Percentiles rank a stretch among this genome's conserved stretches.
These are phyloP conservation scores for Populus deltoides DNA, from an alignment of 345 rosid species.

Conservation along the genomic window DNA sequence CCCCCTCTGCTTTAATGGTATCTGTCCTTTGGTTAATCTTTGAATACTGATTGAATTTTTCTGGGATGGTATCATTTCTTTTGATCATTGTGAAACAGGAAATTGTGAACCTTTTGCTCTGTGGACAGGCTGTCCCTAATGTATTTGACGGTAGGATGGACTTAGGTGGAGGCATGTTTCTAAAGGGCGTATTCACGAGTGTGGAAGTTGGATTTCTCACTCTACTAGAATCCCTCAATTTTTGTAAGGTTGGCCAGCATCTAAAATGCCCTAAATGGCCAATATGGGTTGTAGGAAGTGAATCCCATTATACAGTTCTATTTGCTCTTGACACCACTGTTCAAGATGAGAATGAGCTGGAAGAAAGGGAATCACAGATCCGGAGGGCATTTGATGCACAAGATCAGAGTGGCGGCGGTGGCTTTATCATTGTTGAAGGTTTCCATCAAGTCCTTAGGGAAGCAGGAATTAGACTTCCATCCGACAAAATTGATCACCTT, in stretches of 20 bases:
- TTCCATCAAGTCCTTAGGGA: constrained; percentile 81
- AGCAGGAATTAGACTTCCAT: constrained; percentile 58
- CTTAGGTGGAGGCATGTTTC: constrained; percentile 92
- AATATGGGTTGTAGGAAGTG: constrained; percentile 99
- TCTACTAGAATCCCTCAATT: constrained; percentile 84
- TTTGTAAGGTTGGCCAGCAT: constrained; percentile 94
- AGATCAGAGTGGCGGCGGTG: constrained; percentile 99
- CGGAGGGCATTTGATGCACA: constrained; percentile 88
- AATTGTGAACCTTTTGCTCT: constrained; percentile 85
- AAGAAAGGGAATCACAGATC: constrained; percentile 84
- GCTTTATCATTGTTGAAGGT: constrained; percentile 90
- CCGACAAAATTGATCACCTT: constrained; percentile 64
- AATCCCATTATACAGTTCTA: constrained; percentile 93
- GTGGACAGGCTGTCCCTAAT: constrained; percentile 95
- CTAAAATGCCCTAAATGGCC: constrained; percentile 96
- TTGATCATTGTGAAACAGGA: constrained; percentile 52
- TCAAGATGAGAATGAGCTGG: constrained; percentile 93
- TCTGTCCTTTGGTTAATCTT: not conserved
- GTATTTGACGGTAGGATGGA: constrained; percentile 97
- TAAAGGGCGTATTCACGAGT: constrained; percentile 70
- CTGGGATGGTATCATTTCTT: constrained; percentile 6
- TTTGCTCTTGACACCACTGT: constrained; percentile 84
- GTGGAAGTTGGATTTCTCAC: constrained; percentile 99
- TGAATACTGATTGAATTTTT: constrained; percentile 5
- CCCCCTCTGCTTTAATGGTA: not conserved